Base-by-base conservation (phyloP, 441 rosid genomes). In the Mallotus japonicus region DNA sequence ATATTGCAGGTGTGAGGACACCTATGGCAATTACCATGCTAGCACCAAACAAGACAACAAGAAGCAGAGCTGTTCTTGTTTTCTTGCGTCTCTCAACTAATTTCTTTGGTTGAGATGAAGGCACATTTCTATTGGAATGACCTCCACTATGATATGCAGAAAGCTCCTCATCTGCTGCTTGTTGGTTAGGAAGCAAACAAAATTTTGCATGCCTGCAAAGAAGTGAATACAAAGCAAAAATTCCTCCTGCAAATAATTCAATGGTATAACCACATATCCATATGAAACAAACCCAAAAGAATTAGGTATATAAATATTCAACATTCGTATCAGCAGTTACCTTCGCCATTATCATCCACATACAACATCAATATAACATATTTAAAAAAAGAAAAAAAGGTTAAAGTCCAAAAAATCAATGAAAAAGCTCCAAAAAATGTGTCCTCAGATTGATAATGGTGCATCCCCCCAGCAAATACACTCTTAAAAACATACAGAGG, bases 161-260 rank as follows among this genome's bases (percentile, higher is more conserved):
- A 74, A 92, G 85, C 81, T 92, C 99, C 84, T 91, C 97, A 72
- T 95, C 99, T 6, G 92, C 91, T 2, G 91, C 89, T 80, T 95
- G 97, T 73, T 88, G 89, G 79, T 92, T 95, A 14, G 97, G 97
- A 81, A 91, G 93, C 88, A 95, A 84, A 71, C 91, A 80, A 73
- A 92, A 78, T 70, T 89, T 92, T 9, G 89, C 92, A 51, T 88
- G 90, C 74, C 97, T 83, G 47, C 97, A 92, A 68, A 92, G 92
- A 69, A 92, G 87, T 42, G 97, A 86, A 62, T 95, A 92, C 76
- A 95, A 74, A 70, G 97, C 89, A 75, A 92, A 87, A 76, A 86
- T 82, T 69, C 97, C 97, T 67, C 99, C 99, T 95, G 87, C 79
- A 80, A 77, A 78, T 53, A 72, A 63, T 17, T 70, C 40, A 54